These are phyloP conservation scores for Penicillium sp. DNA, from an alignment of 2,329 filamentous ascomycete species.

Conservation along the genomic window DNA sequence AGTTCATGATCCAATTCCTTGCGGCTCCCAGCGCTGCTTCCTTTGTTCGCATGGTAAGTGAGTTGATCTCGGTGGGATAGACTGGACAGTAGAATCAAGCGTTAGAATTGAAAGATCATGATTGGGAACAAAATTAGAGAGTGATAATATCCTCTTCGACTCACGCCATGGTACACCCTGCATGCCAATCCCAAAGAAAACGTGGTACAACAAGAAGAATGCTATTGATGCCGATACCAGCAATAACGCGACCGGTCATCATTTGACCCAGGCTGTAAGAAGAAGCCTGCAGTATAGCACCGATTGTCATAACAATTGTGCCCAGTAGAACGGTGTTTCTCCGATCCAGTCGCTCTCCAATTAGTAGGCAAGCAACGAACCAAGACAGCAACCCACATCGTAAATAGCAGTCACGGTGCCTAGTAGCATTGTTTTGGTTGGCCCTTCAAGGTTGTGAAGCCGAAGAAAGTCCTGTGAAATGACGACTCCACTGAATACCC, in stretches of 20 bases:
- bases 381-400: slow-evolving; percentile 12
- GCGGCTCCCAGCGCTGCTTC: slow-evolving; percentile 6
- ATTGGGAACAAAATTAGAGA: neutral
- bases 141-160: neutral
- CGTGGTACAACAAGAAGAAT: slow-evolving; percentile 46
- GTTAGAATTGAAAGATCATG: neutral
- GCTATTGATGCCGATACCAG: slow-evolving; percentile 52
- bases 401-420: slow-evolving; percentile 13
- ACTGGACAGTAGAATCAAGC: slow-evolving; percentile 4
- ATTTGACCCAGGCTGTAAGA: slow-evolving; percentile 48
- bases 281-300: slow-evolving; percentile 50
- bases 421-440: slow-evolving; percentile 5
- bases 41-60: slow-evolving; percentile 30
- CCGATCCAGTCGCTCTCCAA: slow-evolving; percentile 9
- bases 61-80: slow-evolving; percentile 37
- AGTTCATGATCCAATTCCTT: slow-evolving; percentile 21
- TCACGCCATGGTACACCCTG: slow-evolving; percentile 39
- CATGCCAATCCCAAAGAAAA: slow-evolving; percentile 41
- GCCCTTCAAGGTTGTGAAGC: slow-evolving; percentile 4
- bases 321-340: slow-evolving; percentile 9
- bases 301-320: slow-evolving; percentile 38
- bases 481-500: slow-evolving; percentile 15
- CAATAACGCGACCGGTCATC: slow-evolving; percentile 50
- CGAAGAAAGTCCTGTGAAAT: slow-evolving; percentile 13
- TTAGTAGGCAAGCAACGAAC: slow-evolving; percentile 5